Evolutionary conservation across 148 eudicot genomes (phyloP).

Genomic region (Nepenthes mirabilis): DNA sequence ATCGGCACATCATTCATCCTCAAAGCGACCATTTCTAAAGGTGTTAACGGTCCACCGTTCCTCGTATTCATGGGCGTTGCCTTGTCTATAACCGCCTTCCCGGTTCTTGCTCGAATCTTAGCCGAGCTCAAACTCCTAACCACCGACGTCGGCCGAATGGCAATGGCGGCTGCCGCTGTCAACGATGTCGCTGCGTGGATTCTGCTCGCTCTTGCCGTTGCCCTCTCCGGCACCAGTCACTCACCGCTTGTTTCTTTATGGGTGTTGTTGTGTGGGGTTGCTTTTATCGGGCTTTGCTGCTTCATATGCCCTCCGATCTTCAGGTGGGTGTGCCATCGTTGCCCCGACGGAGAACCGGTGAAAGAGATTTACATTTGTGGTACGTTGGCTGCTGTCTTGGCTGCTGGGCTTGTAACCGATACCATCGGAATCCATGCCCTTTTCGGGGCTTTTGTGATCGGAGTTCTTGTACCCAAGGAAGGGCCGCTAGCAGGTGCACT

Average conservation of each 20-base stretch:
- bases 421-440: conserved; percentile 78
- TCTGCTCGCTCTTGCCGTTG: conserved; percentile 68
- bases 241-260: conserved; percentile 58
- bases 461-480: conserved; percentile 65
- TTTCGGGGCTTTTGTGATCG: conserved; percentile 76
- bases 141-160: conserved; percentile 71
- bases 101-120: conserved; percentile 73
- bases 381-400: conserved; percentile 47
- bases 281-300: conserved; percentile 30
- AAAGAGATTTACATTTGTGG: conserved; percentile 53
- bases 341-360: conserved; percentile 74
- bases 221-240: conserved; percentile 45
- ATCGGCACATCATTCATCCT: conserved; percentile 61
- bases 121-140: conserved; percentile 82
- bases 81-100: conserved; percentile 75
- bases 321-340: conserved; percentile 42
- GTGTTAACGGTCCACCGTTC: conserved; percentile 49
- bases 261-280: conserved; percentile 50
- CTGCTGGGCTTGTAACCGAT: conserved; percentile 70
- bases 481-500: conserved; percentile 68
- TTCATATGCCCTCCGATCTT: conserved; percentile 46
- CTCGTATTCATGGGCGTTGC: conserved; percentile 89
- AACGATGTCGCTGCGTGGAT: conserved; percentile 90
- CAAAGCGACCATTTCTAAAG: conserved; percentile 41
- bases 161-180: conserved; percentile 91